A percentile compares a stretch with the other conserved stretches of the same genome.
Evolutionary conservation across 345 rosid genomes (phyloP).

Genomic region (Gossypium longicalyx): DNA sequence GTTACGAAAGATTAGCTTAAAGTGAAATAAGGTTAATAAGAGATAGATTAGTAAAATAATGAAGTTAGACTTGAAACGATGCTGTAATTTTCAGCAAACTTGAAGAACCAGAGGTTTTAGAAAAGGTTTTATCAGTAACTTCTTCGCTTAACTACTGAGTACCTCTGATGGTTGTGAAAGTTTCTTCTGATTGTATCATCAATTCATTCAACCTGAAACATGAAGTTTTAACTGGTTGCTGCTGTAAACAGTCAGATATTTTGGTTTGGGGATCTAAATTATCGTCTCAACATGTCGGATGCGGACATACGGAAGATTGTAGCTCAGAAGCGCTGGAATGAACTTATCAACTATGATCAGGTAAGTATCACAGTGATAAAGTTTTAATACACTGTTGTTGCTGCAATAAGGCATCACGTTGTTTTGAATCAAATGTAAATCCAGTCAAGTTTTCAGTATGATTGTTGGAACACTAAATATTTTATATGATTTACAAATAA

Average conservation of each 20-base stretch:
- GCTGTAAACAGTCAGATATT: slow-evolving; percentile 68
- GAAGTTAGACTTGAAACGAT: neutral
- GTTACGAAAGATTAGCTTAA: neutral
- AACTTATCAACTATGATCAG: slow-evolving; percentile 75
- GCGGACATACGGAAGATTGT: slow-evolving; percentile 71
- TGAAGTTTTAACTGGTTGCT: slow-evolving; percentile 14
- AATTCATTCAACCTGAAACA: neutral
- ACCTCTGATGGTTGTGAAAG: no score
- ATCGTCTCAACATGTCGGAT: slow-evolving; percentile 77
- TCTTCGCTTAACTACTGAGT: no score
- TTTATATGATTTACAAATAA: neutral
- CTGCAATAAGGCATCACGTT: neutral
- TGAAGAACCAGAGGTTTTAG: neutral
- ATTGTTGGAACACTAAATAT: neutral
- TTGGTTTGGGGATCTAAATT: slow-evolving; percentile 98
- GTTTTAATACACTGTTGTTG: neutral
- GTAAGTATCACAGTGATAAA: slow-evolving; percentile 28
- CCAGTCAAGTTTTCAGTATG: neutral
- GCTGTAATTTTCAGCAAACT: neutral
- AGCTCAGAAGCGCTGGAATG: slow-evolving; percentile 68
- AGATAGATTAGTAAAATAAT: neutral
- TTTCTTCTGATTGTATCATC: neutral
- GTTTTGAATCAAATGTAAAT: neutral
- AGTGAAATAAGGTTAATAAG: neutral
- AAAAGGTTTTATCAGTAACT: neutral